A percentile compares a stretch with the other conserved stretches of the same genome.
Evolutionary conservation across 208 protist genomes (phyloP).

Genomic region (Novymonas esmeraldas): DNA sequence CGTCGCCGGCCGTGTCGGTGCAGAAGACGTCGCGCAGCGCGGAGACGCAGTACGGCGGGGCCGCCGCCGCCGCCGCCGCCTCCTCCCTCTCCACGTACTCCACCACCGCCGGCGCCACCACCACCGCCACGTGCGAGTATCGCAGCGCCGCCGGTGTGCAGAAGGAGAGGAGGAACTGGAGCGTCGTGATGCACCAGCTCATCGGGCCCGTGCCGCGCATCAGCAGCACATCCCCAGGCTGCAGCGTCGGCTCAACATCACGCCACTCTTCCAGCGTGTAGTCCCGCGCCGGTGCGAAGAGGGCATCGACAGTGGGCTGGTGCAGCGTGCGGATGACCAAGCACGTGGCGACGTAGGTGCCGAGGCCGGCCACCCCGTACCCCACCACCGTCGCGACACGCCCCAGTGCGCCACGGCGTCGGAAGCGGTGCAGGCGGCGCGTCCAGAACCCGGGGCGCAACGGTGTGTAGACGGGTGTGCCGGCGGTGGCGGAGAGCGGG

Average conservation of each 20-base stretch:
- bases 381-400: slow-evolving; percentile 30
- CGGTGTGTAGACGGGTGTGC: slow-evolving; percentile 5
- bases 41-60: slow-evolving; percentile 15
- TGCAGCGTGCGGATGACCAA: slow-evolving; percentile 36
- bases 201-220: slow-evolving; percentile 61
- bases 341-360: slow-evolving; percentile 45
- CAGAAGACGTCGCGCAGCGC: slow-evolving; percentile 13
- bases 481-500: slow-evolving; percentile 11
- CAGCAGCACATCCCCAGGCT: slow-evolving; percentile 75
- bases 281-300: slow-evolving; percentile 49
- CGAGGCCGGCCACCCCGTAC: slow-evolving; percentile 11
- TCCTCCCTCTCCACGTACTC: slow-evolving; percentile 26
- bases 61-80: neutral
- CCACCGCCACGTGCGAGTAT: slow-evolving; percentile 88
- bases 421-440: slow-evolving; percentile 29
- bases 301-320: slow-evolving; percentile 31
- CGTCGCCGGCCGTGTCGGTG: neutral
- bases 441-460: slow-evolving; percentile 7
- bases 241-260: slow-evolving; percentile 76
- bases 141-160: slow-evolving; percentile 54
- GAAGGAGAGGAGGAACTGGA: slow-evolving; percentile 52
- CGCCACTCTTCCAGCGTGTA: slow-evolving; percentile 69
- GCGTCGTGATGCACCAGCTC: slow-evolving; percentile 58
- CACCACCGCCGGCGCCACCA: slow-evolving; percentile 64
- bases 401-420: slow-evolving; percentile 2